Base-by-base conservation (phyloP, 192 early-diverging fungal species). In the Coemansia reversa region DNA sequence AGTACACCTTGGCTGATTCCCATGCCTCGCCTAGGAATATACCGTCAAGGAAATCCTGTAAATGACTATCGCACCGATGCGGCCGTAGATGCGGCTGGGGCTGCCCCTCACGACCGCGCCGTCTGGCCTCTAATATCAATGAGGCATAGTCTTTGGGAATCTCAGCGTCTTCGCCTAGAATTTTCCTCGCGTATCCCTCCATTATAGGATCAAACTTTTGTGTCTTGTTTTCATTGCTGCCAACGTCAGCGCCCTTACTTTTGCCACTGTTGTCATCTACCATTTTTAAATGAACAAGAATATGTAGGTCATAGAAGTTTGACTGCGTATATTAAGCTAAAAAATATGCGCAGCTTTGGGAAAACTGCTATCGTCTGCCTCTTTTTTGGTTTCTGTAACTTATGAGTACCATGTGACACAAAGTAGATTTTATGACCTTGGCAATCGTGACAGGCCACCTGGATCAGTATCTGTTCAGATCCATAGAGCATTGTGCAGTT, bases 1-100 rank as follows among this genome's bases (percentile, higher is more conserved):
- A 71, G 23, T 75, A 80, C 5, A 72, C 53, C 28, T 66, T 74
- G 47, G 55, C 53, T 1, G 78, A 54, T 55, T 51, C 55, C 72
- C 65, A 72, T 27, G 30, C 55, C 60, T 72, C 78, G 55, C 66
- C 65, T 19, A 69, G 29, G 20, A 80, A 75, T 7, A 80, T 63
- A 18, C 78, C 72, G 32, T 75, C 72, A 12, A 80, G 35, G 68
- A 80, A 72, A 60, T 80, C 78, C 39, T 80, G 70, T 54, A 80
- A 51, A 32, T 80, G 77, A 33, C 71, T 71, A 52, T 74, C 68
- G 59, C 77, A 80, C 12, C 77, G 59, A 56, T 80, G 77, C 33
- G 77, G 77, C 49, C 62, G 63, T 20, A 80, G 65, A 35, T 71
- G 66, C 20, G 77, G 77, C 62, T 80, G 77, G 11, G 72, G 72